Evolutionary conservation across 495 filamentous ascomycete species (phyloP).

Genomic region (Xylaria curta): DNA sequence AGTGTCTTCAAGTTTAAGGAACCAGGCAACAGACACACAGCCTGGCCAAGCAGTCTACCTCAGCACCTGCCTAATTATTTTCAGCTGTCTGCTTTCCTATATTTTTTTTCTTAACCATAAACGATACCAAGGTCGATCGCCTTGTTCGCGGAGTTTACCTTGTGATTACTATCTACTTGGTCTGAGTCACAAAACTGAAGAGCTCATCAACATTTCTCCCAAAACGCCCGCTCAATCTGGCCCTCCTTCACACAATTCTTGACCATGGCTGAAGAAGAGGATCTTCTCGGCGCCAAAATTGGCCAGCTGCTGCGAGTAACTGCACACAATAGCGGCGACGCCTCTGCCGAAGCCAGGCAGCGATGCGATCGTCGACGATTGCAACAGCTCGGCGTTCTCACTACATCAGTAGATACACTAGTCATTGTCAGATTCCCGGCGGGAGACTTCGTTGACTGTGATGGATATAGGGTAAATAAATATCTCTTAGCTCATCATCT

Average conservation of each 20-base stretch:
- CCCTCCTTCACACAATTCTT: background rate
- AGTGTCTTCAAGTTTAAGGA: too few relatives aligned
- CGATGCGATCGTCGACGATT: slow-evolving; percentile 27
- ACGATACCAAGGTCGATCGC: background rate
- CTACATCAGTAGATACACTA: slow-evolving; percentile 58
- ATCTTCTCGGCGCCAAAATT: background rate
- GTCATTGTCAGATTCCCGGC: slow-evolving; percentile 59
- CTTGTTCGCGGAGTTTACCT: background rate
- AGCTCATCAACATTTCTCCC: background rate
- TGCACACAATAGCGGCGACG: background rate
- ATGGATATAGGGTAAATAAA: slow-evolving; percentile 35
- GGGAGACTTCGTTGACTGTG: slow-evolving; percentile 36
- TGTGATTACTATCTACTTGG: background rate
- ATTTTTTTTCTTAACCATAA: background rate
- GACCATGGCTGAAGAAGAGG: background rate
- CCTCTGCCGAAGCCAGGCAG: slow-evolving; percentile 24
- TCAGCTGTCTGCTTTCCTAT: background rate
- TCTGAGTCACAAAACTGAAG: background rate
- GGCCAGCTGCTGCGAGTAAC: background rate
- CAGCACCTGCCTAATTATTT: background rate
- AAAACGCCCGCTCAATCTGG: background rate
- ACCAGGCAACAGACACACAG: background rate
- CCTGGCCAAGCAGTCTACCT: background rate
- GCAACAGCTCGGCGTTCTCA: slow-evolving; percentile 40
- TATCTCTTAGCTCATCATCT: slow-evolving; percentile 6